These are phyloP conservation scores for Phlyctochytrium arcticum DNA, from an alignment of 192 early-diverging fungal genomes.

Conservation along the genomic window DNA sequence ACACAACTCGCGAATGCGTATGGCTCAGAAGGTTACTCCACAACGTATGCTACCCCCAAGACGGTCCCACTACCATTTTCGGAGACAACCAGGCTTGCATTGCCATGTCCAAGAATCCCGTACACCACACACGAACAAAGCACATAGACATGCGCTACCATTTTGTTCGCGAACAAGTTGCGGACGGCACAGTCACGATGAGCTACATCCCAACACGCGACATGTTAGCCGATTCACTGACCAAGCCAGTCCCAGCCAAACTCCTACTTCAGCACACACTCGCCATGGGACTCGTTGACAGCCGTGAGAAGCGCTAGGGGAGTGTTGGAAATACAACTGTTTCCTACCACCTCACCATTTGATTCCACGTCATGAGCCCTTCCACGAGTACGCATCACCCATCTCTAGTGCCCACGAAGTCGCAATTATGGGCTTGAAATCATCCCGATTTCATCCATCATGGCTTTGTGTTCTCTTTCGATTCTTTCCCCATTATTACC, in stretches of 20 bases:
- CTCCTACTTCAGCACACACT: too few species aligned
- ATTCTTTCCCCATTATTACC: too few species aligned
- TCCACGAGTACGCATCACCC: too few species aligned
- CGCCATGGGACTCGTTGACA: too few species aligned
- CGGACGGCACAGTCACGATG: not conserved
- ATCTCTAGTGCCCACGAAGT: too few species aligned
- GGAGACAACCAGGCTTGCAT: conserved; percentile 9
- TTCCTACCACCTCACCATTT: too few species aligned
- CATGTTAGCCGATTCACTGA: not conserved
- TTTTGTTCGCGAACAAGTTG: conserved; percentile 28
- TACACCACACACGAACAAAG: conserved; percentile 24
- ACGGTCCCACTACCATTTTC: not conserved
- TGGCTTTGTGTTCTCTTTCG: too few species aligned
- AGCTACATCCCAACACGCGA: not conserved
- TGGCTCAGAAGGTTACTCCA: not conserved
- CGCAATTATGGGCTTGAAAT: too few species aligned
- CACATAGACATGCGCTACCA: conserved; percentile 26
- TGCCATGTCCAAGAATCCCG: conserved; percentile 17
- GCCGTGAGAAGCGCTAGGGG: too few species aligned
- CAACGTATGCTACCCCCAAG: not conserved
- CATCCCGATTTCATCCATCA: too few species aligned
- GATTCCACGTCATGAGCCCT: too few species aligned
- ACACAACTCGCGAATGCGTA: not conserved
- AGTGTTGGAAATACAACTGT: too few species aligned
- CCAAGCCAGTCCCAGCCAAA: conserved; percentile 1